Evolutionary conservation across 768 basidiomycete species (phyloP).

Genomic region (Collybiopsis luxurians): DNA sequence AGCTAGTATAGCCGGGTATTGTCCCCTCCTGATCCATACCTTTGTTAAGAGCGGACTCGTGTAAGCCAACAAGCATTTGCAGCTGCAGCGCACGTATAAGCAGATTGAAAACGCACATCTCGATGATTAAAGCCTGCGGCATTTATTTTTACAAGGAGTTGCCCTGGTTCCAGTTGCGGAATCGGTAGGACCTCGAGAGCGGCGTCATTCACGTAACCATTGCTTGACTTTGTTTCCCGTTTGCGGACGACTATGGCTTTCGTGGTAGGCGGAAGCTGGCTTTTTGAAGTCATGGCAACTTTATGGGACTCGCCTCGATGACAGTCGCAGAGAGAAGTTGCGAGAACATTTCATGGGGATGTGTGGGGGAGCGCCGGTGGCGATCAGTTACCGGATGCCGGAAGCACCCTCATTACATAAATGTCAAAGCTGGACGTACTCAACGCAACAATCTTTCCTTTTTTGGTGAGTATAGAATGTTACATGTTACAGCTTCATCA

Average conservation of each 20-base stretch:
- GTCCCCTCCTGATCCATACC: constrained; percentile 73
- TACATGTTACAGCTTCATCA: no score
- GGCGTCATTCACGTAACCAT: constrained; percentile 39
- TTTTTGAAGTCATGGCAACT: no score
- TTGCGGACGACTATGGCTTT: constrained; percentile 6
- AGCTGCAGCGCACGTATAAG: no score
- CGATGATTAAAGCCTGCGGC: constrained; percentile 79
- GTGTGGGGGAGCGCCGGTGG: no score
- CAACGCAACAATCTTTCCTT: no score
- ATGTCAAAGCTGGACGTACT: no score
- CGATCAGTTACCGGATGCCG: no score
- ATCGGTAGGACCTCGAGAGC: constrained; percentile 48
- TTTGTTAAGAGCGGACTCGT: constrained; percentile 20
- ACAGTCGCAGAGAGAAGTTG: no score
- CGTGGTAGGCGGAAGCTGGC: not conserved
- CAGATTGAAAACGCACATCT: constrained; percentile 42
- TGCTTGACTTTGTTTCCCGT: not conserved
- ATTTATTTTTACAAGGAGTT: constrained; percentile 64
- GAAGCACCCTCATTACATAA: no score
- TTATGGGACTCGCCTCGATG: no score
- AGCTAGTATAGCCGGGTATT: constrained; percentile 60
- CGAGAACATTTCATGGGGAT: no score
- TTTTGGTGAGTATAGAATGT: no score
- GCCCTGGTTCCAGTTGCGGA: constrained; percentile 47
- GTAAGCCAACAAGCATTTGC: not conserved